These are phyloP conservation scores for Gossypium arboreum DNA, from an alignment of 345 rosid genomes.

Conservation along the genomic window DNA sequence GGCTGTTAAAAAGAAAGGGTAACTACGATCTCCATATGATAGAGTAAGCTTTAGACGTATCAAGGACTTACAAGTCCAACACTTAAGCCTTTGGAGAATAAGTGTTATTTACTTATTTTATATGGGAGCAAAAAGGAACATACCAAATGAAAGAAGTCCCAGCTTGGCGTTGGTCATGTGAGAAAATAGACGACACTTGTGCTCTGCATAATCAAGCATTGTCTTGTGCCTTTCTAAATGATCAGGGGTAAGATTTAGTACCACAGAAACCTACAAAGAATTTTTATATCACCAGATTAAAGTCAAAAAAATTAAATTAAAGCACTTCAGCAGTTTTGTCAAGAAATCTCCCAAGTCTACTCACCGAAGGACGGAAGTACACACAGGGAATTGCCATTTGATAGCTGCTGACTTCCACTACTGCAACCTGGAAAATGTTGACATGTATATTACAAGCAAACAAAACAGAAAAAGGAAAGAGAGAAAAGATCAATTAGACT, in stretches of 20 bases:
- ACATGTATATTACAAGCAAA: not conserved
- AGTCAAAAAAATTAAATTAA: not conserved
- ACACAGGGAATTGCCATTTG: conserved; percentile 34
- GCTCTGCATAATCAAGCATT: conserved; percentile 28
- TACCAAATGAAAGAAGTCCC: conserved; percentile 28
- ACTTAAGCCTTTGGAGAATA: not conserved
- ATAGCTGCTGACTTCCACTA: conserved; percentile 38
- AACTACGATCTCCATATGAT: not conserved
- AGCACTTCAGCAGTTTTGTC: not conserved
- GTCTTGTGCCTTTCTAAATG: conserved; percentile 37
- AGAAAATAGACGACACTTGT: conserved; percentile 34
- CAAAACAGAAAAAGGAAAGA: not conserved
- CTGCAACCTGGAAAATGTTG: conserved; percentile 28
- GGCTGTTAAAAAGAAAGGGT: conserved; percentile 16
- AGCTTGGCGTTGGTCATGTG: conserved; percentile 26
- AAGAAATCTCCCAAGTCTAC: conserved; percentile 1
- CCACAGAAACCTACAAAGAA: conserved; percentile 28
- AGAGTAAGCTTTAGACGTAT: not conserved
- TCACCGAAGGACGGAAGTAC: conserved; percentile 30
- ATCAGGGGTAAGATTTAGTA: conserved; percentile 35
- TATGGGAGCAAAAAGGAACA: not conserved
- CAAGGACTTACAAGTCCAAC: not conserved
- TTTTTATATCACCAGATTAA: conserved; percentile 5
- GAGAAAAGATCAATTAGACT: conserved; percentile 2
- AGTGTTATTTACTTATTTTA: not conserved